Evolutionary conservation across 352 stramenopile genomes (phyloP).

Genomic region (Thraustochytrium striatum): DNA sequence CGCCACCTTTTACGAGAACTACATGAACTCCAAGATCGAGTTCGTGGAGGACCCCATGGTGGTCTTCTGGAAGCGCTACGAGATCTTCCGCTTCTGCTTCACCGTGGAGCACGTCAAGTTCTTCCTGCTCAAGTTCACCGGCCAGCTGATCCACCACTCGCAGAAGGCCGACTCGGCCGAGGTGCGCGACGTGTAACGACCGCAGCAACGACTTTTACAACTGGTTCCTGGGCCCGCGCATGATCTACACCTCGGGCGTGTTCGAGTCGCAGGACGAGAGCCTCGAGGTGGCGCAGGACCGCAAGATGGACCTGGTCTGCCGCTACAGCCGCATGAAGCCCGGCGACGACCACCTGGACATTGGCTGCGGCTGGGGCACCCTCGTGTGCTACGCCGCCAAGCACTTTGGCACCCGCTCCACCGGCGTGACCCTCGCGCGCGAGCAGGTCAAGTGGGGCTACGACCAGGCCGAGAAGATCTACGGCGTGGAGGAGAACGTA

Average conservation of each 20-base stretch:
- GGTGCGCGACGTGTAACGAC: slow-evolving; percentile 52
- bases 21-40: slow-evolving; percentile 42
- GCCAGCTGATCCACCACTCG: slow-evolving; percentile 42
- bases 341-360: slow-evolving; percentile 76
- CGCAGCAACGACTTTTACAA: slow-evolving; percentile 57
- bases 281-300: slow-evolving; percentile 72
- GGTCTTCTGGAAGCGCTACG: slow-evolving; percentile 44
- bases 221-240: slow-evolving; percentile 53
- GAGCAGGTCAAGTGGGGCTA: slow-evolving; percentile 73
- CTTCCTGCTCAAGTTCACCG: slow-evolving; percentile 51
- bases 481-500: slow-evolving; percentile 56
- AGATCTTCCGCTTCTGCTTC: slow-evolving; percentile 50
- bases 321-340: slow-evolving; percentile 78
- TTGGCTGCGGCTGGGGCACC: slow-evolving; percentile 78
- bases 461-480: slow-evolving; percentile 65
- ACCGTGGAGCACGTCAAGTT: slow-evolving; percentile 48
- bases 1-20: slow-evolving; percentile 37
- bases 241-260: slow-evolving; percentile 57
- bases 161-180: slow-evolving; percentile 40
- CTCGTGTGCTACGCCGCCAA: slow-evolving; percentile 77
- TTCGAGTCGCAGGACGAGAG: slow-evolving; percentile 57
- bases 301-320: slow-evolving; percentile 79
- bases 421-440: slow-evolving; percentile 79
- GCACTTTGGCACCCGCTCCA: slow-evolving; percentile 78
- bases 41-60: slow-evolving; percentile 48